Conservation (phyloP, 2,329 filamentous ascomycete species). For the Stachybotrys chlorohalonatus region DNA sequence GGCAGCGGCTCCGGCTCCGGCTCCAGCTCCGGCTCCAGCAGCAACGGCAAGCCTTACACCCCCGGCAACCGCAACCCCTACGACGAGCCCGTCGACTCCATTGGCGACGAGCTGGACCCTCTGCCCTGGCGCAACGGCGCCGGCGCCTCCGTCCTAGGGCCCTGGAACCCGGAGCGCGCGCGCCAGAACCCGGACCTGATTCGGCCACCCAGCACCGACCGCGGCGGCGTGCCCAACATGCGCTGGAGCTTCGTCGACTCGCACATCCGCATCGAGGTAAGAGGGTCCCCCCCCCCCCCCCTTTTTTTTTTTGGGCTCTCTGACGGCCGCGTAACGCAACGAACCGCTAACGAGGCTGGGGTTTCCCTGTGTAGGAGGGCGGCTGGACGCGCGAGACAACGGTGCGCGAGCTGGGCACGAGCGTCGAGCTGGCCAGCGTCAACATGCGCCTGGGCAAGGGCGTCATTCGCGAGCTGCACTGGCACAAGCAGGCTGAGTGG, state of each 20-base stretch:
- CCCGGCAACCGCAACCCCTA: conserved; percentile 51
- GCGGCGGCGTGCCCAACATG: conserved; percentile 62
- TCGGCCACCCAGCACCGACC: conserved; percentile 64
- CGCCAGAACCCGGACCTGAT: conserved; percentile 64
- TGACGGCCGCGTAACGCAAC: too few species aligned
- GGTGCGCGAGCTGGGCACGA: conserved; percentile 52
- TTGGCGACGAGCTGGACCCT: conserved; percentile 53
- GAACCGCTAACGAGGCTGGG: too few species aligned
- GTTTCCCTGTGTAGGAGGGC: conserved; percentile 43
- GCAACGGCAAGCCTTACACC: conserved; percentile 41
- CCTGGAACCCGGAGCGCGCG: conserved; percentile 59
- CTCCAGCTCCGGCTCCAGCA: conserved; percentile 16
- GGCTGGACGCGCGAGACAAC: conserved; percentile 73
- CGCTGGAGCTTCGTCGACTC: conserved; percentile 62
- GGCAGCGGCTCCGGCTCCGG: not conserved
- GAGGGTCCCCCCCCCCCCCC: too few species aligned
- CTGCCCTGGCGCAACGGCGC: conserved; percentile 55
- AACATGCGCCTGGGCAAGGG: conserved; percentile 70
- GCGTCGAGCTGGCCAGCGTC: conserved; percentile 64
- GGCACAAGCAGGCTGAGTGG: conserved; percentile 77
- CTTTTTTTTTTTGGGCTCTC: too few species aligned
- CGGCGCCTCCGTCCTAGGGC: conserved; percentile 59
- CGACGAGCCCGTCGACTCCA: conserved; percentile 52
- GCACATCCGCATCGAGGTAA: conserved; percentile 53
- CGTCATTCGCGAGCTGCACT: conserved; percentile 69